Evolutionary conservation across 768 basidiomycete species (phyloP), one percentile per base, ranked within the genome.

Genomic region (Kwoniella dejecticola): DNA sequence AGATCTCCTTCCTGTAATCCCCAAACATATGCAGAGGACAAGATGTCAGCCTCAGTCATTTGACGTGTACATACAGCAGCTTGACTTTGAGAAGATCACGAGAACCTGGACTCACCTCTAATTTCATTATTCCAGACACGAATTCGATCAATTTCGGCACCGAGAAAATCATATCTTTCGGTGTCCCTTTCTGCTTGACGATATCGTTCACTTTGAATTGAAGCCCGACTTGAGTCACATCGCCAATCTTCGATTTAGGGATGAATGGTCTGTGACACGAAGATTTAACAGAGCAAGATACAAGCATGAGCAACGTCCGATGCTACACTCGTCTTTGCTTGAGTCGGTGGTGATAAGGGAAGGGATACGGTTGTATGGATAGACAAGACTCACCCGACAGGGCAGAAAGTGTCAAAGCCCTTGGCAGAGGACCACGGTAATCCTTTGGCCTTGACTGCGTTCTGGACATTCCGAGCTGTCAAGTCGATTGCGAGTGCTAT

Each of bases 361-460:
- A 5, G 24, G 11, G 19, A 19, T 23, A 17, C 4, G 24, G 6
- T 29, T 5, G 15, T 47, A 6, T 47, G 46, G 11, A 17, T 13
- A 45, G 42, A 23, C 36, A 6, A 21, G 10, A 30, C 70, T 41
- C 72, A 90, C 91, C 92, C 88, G 65, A 95, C 84, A 1, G 93
- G 93, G 4, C 90, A 91, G 81, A 94, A 98, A 0, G 92, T 94
- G 77, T 99, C 95, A 68, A 97, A 96, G 1, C 95, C 95, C 79
- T 99, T 98, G 1, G 88, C 90, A 11, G 93, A 84, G n/a, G 88
- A 87, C 96, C 96, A 99, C 1, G 96, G 96, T n/a, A 98, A 83
- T 10, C 96, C 91, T 50, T 86, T 87, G 72, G 88, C 89, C 82
- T 95, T 95, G 49, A 90, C 90, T 48, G 86, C 86, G 57, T 96